Evolutionary conservation across 2,329 filamentous ascomycete species (phyloP).

Genomic region (Claviceps fusiformis): DNA sequence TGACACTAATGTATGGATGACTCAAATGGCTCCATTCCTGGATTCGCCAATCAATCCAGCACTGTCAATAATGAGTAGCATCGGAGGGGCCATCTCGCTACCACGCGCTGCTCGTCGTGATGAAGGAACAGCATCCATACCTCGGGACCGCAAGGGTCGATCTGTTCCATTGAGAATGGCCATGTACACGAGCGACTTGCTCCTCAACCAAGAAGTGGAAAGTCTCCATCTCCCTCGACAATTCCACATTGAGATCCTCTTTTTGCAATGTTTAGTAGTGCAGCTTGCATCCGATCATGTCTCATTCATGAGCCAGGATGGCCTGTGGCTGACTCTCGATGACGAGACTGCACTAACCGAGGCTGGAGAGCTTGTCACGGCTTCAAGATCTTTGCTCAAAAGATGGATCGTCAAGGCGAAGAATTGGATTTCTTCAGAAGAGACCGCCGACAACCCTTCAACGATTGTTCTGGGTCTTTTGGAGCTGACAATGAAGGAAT

Average conservation of each 20-base stretch:
- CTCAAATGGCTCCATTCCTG: slow-evolving; percentile 44
- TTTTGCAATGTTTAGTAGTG: slow-evolving; percentile 35
- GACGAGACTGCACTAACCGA: slow-evolving; percentile 22
- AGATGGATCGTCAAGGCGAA: slow-evolving; percentile 18
- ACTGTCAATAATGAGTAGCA: slow-evolving; percentile 57
- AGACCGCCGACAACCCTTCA: slow-evolving; percentile 18
- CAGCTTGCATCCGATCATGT: slow-evolving; percentile 42
- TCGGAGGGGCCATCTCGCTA: slow-evolving; percentile 59
- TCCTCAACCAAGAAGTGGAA: slow-evolving; percentile 33
- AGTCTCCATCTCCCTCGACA: slow-evolving; percentile 25
- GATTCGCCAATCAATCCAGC: slow-evolving; percentile 41
- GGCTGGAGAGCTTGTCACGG: slow-evolving; percentile 30
- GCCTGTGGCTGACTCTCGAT: slow-evolving; percentile 31
- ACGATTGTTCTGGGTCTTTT: slow-evolving; percentile 28
- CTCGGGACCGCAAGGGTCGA: slow-evolving; percentile 53
- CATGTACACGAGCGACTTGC: slow-evolving; percentile 50
- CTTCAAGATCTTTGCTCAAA: slow-evolving; percentile 25
- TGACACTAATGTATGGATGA: slow-evolving; percentile 48
- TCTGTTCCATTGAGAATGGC: slow-evolving; percentile 65
- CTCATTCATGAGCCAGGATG: slow-evolving; percentile 27
- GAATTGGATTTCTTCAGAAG: slow-evolving; percentile 23
- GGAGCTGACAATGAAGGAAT: slow-evolving; percentile 28
- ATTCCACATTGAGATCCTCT: slow-evolving; percentile 35
- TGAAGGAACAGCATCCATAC: slow-evolving; percentile 11
- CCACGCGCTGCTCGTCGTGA: slow-evolving; percentile 7